Conservation (phyloP, 2,329 filamentous ascomycete species). For the Aspergillus pseudoviridinutans region DNA sequence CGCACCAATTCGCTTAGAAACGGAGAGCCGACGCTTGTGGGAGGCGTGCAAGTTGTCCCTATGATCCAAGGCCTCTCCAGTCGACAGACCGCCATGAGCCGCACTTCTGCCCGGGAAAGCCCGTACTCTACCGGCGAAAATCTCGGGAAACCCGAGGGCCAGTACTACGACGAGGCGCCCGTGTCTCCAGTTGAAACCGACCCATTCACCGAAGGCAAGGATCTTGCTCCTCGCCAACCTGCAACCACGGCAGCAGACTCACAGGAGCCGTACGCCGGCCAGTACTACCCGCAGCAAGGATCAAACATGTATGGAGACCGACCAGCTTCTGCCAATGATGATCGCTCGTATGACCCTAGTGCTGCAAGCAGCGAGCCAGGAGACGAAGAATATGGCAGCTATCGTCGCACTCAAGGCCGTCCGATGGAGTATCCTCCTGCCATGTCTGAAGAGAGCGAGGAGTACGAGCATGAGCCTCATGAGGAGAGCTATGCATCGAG, state of each 20-base stretch:
- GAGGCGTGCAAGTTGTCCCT: conserved; percentile 91
- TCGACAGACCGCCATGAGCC: conserved; percentile 48
- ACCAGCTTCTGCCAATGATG: conserved; percentile 45
- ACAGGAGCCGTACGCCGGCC: conserved; percentile 24
- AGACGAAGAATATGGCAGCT: conserved; percentile 69
- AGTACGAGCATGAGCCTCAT: conserved; percentile 48
- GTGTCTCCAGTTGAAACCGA: conserved; percentile 57
- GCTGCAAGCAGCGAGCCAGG: conserved; percentile 56
- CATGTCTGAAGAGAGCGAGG: conserved; percentile 50
- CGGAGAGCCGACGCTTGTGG: conserved; percentile 82
- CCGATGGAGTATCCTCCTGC: conserved; percentile 53
- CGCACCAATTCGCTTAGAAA: conserved; percentile 79
- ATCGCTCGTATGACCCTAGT: conserved; percentile 47
- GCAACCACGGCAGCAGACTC: conserved; percentile 30
- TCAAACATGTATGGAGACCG: conserved; percentile 28
- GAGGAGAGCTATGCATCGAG: conserved; percentile 43
- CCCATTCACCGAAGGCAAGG: conserved; percentile 54
- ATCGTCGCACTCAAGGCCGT: conserved; percentile 59
- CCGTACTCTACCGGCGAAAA: conserved; percentile 37
- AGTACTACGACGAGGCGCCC: conserved; percentile 50
- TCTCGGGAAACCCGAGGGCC: conserved; percentile 31
- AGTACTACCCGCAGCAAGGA: conserved; percentile 40
- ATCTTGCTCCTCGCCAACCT: conserved; percentile 22
- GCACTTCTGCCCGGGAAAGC: conserved; percentile 45
- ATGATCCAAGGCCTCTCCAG: conserved; percentile 71